Conservation (phyloP, 2,329 filamentous ascomycete species). For the Aspergillus brasiliensis region DNA sequence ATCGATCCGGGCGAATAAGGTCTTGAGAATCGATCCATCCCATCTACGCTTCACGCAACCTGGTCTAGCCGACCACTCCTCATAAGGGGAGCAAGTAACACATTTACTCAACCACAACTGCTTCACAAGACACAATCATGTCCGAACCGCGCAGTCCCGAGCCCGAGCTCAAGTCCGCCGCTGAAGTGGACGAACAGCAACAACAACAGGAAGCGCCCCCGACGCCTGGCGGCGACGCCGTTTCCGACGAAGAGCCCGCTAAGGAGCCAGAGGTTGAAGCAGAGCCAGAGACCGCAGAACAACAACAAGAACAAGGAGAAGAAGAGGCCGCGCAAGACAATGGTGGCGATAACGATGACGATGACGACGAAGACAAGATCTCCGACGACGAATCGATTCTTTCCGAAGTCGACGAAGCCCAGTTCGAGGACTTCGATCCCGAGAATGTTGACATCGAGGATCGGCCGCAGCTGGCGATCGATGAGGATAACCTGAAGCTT, state of each 20-base stretch:
- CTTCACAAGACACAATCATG: constrained; percentile 26
- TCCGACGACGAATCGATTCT: constrained; percentile 65
- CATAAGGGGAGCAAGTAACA: neutral
- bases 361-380: constrained; percentile 35
- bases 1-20: too few species aligned
- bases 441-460: constrained; percentile 63
- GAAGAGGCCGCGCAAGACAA: constrained; percentile 23
- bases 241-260: constrained; percentile 14
- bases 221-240: constrained; percentile 29
- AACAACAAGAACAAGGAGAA: neutral
- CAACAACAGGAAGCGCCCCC: constrained; percentile 17
- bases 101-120: neutral
- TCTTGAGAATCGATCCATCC: too few species aligned
- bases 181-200: constrained; percentile 21
- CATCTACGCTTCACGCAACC: too few species aligned
- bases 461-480: constrained; percentile 59
- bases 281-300: neutral
- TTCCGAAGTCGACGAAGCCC: constrained; percentile 65
- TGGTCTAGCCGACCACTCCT: constrained; percentile 1
- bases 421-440: constrained; percentile 67
- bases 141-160: constrained; percentile 40
- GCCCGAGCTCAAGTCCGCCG: constrained; percentile 24
- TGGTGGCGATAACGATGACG: constrained; percentile 25
- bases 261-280: constrained; percentile 8
- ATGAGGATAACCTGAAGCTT: constrained; percentile 62